These are phyloP conservation scores for Acacia confusa DNA, from an alignment of 306 rosid genomes.

Conservation along the genomic window DNA sequence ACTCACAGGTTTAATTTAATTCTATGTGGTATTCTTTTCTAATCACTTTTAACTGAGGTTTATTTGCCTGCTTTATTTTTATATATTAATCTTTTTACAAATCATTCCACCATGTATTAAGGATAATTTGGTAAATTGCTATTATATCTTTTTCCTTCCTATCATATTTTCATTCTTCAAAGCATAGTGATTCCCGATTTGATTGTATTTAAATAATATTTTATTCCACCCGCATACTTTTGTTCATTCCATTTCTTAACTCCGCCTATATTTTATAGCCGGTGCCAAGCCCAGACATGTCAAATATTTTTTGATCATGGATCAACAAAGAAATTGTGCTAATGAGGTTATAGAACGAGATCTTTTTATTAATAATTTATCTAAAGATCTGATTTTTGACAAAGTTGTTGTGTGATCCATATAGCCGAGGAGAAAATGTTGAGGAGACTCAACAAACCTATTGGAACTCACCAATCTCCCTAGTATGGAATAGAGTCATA, in stretches of 20 bases:
- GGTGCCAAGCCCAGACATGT: no score
- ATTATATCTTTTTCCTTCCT: neutral
- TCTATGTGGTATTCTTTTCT: neutral
- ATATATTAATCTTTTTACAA: neutral
- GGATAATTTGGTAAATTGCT: neutral
- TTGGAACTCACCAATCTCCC: no score
- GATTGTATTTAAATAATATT: neutral
- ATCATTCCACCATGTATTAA: neutral
- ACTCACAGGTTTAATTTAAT: neutral
- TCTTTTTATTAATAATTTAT: no score
- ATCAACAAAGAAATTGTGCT: no score
- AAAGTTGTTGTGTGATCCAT: no score
- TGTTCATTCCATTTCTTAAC: neutral
- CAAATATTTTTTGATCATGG: no score
- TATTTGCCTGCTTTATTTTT: neutral
- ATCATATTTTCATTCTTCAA: neutral
- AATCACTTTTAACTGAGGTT: neutral
- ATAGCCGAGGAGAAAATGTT: no score
- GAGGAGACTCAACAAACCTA: no score
- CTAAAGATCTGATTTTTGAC: no score
- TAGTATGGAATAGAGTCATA: no score
- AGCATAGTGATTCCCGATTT: neutral
- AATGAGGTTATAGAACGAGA: no score
- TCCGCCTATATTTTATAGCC: no score
- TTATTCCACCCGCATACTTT: neutral